Percentiles rank a stretch among this genome's conserved stretches.
These are phyloP conservation scores for Torulaspora indica DNA, from an alignment of 805 yeast species.

Conservation along the genomic window DNA sequence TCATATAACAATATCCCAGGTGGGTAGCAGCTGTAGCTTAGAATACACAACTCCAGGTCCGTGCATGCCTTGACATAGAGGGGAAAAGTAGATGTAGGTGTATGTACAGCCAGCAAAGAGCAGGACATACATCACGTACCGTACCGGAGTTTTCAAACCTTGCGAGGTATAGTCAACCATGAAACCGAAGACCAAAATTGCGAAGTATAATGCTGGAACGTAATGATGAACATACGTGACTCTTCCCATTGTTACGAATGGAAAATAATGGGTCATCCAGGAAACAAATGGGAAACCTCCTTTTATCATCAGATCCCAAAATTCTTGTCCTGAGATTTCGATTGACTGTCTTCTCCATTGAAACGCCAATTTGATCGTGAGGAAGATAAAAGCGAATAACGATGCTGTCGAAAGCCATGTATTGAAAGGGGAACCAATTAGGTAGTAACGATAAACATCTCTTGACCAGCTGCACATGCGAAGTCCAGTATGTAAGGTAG, in stretches of 20 bases:
- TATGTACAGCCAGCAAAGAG: conserved; percentile 49
- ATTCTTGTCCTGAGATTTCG: conserved; percentile 40
- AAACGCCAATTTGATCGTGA: conserved; percentile 39
- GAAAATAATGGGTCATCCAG: conserved; percentile 85
- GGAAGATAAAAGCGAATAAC: conserved; percentile 47
- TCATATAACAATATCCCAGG: conserved; percentile 48
- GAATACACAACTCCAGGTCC: conserved; percentile 47
- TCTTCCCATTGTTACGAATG: conserved; percentile 91
- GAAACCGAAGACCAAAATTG: conserved; percentile 59
- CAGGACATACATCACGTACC: conserved; percentile 38
- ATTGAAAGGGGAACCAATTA: conserved; percentile 73
- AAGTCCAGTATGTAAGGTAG: conserved; percentile 68
- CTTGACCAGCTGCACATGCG: conserved; percentile 72
- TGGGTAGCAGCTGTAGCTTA: conserved; percentile 49
- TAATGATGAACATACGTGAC: conserved; percentile 97
- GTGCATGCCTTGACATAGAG: conserved; percentile 77
- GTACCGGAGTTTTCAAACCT: conserved; percentile 24
- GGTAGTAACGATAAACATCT: conserved; percentile 54
- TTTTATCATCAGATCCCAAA: conserved; percentile 48
- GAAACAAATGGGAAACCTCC: conserved; percentile 85
- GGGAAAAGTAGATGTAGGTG: conserved; percentile 56
- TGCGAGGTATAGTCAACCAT: conserved; percentile 28
- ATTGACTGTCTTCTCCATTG: conserved; percentile 68
- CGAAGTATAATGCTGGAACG: conserved; percentile 92
- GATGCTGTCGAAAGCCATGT: conserved; percentile 70